phyloP scores from a whole-genome alignment of 2,329 filamentous ascomycete genomes.

The Verticillium klebahnii region DNA sequence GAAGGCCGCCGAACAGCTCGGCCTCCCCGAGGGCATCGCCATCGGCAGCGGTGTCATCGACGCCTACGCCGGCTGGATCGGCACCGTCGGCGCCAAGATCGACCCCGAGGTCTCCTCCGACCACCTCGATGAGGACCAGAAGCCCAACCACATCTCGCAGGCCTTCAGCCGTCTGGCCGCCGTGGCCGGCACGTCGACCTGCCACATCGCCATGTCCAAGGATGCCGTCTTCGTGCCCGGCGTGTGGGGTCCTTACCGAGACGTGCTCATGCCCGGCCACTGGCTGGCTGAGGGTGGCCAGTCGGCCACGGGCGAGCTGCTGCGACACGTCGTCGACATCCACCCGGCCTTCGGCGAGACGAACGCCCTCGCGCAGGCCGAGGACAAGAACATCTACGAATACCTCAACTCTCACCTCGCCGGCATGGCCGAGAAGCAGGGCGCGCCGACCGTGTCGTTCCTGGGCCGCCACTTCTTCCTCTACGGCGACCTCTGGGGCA shows the following conservation, averaged over 20 bases:
- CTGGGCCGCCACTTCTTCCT: constrained; percentile 95
- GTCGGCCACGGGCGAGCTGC: constrained; percentile 88
- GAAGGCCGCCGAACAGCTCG: constrained; percentile 76
- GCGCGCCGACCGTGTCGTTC: constrained; percentile 76
- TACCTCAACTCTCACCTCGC: constrained; percentile 86
- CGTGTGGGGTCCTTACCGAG: constrained; percentile 95
- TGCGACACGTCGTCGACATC: constrained; percentile 92
- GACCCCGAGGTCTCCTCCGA: constrained; percentile 55
- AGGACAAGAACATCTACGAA: constrained; percentile 88
- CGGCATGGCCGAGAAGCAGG: constrained; percentile 63
- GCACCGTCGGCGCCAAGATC: constrained; percentile 96
- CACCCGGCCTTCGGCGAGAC: constrained; percentile 87
- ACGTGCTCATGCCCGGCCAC: constrained; percentile 84
- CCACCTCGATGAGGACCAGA: constrained; percentile 60
- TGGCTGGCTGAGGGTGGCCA: constrained; percentile 99
- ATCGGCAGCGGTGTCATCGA: constrained; percentile 97
- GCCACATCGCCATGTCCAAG: constrained; percentile 92
- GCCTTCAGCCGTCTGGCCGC: constrained; percentile 90
- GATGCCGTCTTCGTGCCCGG: constrained; percentile 91
- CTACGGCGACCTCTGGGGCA: constrained; percentile 96
- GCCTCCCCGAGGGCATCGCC: constrained; percentile 80
- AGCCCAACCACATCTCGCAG: constrained; percentile 83
- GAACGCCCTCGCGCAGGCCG: constrained; percentile 70
- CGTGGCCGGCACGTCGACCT: constrained; percentile 95
- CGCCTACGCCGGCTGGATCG: constrained; percentile 97